Evolutionary conservation across 768 basidiomycete genomes (phyloP).

Genomic region (Rhizopogon salebrosus): DNA sequence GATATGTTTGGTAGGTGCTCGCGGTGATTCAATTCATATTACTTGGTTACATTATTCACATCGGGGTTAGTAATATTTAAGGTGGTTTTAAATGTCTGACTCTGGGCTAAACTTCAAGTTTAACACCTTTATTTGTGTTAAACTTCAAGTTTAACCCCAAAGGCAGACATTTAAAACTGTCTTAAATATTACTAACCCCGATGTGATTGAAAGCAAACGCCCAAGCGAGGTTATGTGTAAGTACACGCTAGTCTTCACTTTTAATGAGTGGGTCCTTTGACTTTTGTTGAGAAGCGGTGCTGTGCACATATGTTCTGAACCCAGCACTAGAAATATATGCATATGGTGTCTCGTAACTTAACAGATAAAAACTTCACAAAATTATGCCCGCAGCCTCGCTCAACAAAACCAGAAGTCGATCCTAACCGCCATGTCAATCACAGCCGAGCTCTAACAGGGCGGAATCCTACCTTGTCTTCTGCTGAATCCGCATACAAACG

Average conservation of each 20-base stretch:
- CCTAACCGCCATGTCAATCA: constrained; percentile 9
- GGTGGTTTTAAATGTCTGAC: too few species aligned
- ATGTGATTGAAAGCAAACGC: too few species aligned
- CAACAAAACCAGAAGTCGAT: constrained; percentile 21
- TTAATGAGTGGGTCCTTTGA: background rate
- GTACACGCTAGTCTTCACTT: background rate
- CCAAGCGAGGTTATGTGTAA: too few species aligned
- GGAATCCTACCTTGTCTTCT: constrained; percentile 49
- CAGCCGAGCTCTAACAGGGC: background rate
- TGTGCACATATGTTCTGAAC: background rate
- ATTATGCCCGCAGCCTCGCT: constrained; percentile 26
- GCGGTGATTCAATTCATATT: background rate
- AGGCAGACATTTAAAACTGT: too few species aligned
- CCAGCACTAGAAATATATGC: background rate
- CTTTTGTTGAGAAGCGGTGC: too few species aligned
- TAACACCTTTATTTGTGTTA: too few species aligned
- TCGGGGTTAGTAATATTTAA: too few species aligned
- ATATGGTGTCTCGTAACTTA: background rate
- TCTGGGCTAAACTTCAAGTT: too few species aligned
- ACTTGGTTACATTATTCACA: too few species aligned
- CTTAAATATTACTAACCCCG: too few species aligned
- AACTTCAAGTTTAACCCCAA: too few species aligned
- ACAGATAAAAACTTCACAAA: constrained; percentile 7
- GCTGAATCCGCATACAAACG: constrained; percentile 57
- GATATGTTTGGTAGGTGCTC: background rate